Conservation (phyloP, 1,284 basidiomycete genomes). For the Ganoderma resinaceum region DNA sequence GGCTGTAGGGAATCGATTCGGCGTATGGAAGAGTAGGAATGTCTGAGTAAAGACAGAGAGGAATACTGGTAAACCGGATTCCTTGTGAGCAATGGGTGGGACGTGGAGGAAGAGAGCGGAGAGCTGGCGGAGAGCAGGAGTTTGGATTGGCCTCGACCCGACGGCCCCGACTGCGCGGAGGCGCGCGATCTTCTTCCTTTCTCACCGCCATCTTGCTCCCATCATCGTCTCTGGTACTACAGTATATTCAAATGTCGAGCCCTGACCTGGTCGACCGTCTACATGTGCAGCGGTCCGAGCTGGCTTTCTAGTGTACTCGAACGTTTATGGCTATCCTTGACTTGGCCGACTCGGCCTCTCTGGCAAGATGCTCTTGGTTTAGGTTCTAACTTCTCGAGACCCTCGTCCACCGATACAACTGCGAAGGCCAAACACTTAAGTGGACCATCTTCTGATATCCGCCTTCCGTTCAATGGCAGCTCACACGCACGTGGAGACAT, state of each 20-base stretch:
- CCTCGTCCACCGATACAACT: not conserved
- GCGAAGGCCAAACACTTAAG: not conserved
- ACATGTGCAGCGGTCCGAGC: too few species aligned
- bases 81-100: not conserved
- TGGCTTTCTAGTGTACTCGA: too few species aligned
- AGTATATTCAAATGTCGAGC: too few species aligned
- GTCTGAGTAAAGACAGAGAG: not conserved
- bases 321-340: too few species aligned
- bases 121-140: not conserved
- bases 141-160: not conserved
- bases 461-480: not conserved
- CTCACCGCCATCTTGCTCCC: not conserved
- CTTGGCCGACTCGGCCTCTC: not conserved
- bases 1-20: not conserved
- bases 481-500: not conserved
- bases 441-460: not conserved
- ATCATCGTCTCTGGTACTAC: too few species aligned
- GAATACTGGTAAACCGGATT: not conserved
- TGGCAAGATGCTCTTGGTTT: not conserved
- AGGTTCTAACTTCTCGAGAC: not conserved
- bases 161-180: not conserved
- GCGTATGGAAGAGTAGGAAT: not conserved
- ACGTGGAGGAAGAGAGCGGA: not conserved
- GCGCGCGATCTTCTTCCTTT: not conserved
- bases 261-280: too few species aligned